Evolutionary conservation across 768 basidiomycete genomes (phyloP), one percentile per base, ranked within the genome.

Genomic region (Sporobolomyces pararoseus): DNA sequence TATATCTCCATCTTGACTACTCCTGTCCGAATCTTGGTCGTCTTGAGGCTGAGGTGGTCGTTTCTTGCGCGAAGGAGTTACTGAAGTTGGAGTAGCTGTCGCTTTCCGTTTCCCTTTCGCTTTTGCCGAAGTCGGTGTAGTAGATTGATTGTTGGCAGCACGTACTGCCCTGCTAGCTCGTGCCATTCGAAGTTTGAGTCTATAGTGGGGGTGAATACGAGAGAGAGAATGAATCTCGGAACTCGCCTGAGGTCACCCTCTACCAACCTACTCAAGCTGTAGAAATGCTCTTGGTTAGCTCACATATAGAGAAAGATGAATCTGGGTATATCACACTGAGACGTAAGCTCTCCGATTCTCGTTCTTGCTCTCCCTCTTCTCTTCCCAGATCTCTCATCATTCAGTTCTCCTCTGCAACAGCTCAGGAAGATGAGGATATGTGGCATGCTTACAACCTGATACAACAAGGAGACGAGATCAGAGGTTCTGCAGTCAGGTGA

Each of bases 371-470:
- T 47, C 49, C 34, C 49, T 34, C 39, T 31, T 16, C 34, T 10
- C 21, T 23, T 44, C 57, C 9, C 39, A 32, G 35, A 23, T 7
- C 7, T 25, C 49, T 25, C 42, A 37, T 57, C 55, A 42, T 42
- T 31, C 42, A 19, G 9, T 59, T 2, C 19, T 17, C 29, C 16
- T 37, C 17, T 31, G 19, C 27, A n/a, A 37, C 69, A 75, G 63
- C 95, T 7, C 93, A 99, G 79, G 94, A 98, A 75, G 92, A 97
- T 76, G 96, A 99, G 81, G 96, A 99, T 79, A 96, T 99, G 89
- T 99, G 95, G 94, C 96, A 99, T 83, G 83, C 97, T 34, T 99
- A 98, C 80, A 98, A 99, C 82, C 83, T 99, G 65, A 96, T 99
- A 63, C 86, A 90, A 73, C 83, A 71, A 66, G 69, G 69, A 7